Evolutionary conservation across 495 filamentous ascomycete genomes (phyloP).

Genomic region (Hypoxylon trugodes): DNA sequence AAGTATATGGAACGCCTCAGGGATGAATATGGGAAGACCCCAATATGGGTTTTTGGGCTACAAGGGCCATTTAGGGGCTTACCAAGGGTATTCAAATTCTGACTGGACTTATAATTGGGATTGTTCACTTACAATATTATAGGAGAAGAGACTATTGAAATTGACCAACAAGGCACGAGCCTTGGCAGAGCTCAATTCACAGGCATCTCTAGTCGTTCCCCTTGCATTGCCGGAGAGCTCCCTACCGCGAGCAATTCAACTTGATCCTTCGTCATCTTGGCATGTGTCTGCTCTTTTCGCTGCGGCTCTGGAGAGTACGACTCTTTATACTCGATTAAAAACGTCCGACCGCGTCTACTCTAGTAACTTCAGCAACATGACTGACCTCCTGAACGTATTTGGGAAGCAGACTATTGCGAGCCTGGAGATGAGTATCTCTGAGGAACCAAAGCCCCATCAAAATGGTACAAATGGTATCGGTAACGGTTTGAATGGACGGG

Average conservation of each 20-base stretch:
- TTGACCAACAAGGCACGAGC: conserved; percentile 76
- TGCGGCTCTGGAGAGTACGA: conserved; percentile 80
- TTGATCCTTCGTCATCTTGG: conserved; percentile 79
- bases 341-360: conserved; percentile 53
- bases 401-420: conserved; percentile 84
- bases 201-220: conserved; percentile 82
- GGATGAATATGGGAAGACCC: conserved; percentile 90
- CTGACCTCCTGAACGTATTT: conserved; percentile 75
- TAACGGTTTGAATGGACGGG: conserved; percentile 29
- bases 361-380: conserved; percentile 68
- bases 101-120: neutral
- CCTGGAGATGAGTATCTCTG: conserved; percentile 63
- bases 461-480: conserved; percentile 32
- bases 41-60: conserved; percentile 85
- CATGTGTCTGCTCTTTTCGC: conserved; percentile 80
- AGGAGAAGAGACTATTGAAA: conserved; percentile 59
- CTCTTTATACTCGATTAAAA: conserved; percentile 77
- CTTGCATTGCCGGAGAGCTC: conserved; percentile 67
- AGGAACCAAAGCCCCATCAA: conserved; percentile 17
- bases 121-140: conserved; percentile 47
- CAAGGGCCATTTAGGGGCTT: conserved; percentile 66
- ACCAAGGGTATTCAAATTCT: conserved; percentile 58
- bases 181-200: conserved; percentile 69
- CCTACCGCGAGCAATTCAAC: conserved; percentile 65
- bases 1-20: conserved; percentile 80